Evolutionary conservation across 2,329 filamentous ascomycete species (phyloP).

Genomic region (Penicillium sp.): DNA sequence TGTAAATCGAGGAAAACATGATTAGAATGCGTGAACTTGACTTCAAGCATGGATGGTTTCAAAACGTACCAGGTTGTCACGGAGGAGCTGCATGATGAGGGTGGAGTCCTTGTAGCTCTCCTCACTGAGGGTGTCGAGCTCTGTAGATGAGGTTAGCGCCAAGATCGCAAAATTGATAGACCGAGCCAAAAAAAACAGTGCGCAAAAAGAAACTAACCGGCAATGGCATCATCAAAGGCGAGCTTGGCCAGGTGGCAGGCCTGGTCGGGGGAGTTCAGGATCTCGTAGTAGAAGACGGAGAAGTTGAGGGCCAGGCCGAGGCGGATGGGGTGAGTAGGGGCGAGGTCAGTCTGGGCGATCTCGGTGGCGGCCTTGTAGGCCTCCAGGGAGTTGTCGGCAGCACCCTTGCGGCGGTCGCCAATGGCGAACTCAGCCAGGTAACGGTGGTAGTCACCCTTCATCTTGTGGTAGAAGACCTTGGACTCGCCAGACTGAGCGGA

Average conservation of each 20-base stretch:
- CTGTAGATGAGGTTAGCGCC: slow-evolving; percentile 54
- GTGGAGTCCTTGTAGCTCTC: slow-evolving; percentile 99
- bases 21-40: slow-evolving; percentile 35
- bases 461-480: slow-evolving; percentile 99
- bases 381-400: slow-evolving; percentile 91
- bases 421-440: slow-evolving; percentile 97
- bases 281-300: slow-evolving; percentile 99
- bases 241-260: slow-evolving; percentile 98
- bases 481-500: slow-evolving; percentile 95
- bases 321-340: slow-evolving; percentile 90
- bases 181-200: background rate
- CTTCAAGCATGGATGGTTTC: background rate
- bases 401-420: slow-evolving; percentile 92
- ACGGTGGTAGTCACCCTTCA: slow-evolving; percentile 99
- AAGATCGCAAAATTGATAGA: slow-evolving; percentile 1
- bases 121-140: slow-evolving; percentile 95
- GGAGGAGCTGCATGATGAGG: slow-evolving; percentile 97
- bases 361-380: slow-evolving; percentile 96
- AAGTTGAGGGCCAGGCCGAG: slow-evolving; percentile 93
- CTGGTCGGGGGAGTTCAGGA: slow-evolving; percentile 96
- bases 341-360: slow-evolving; percentile 85
- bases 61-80: slow-evolving; percentile 84
- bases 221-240: slow-evolving; percentile 95
- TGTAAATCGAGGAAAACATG: slow-evolving; percentile 45
- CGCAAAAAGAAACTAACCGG: slow-evolving; percentile 59